Evolutionary conservation across 2,329 filamentous ascomycete species (phyloP), one percentile per base, ranked within the genome.

Genomic region (Cladosporium sp.): DNA sequence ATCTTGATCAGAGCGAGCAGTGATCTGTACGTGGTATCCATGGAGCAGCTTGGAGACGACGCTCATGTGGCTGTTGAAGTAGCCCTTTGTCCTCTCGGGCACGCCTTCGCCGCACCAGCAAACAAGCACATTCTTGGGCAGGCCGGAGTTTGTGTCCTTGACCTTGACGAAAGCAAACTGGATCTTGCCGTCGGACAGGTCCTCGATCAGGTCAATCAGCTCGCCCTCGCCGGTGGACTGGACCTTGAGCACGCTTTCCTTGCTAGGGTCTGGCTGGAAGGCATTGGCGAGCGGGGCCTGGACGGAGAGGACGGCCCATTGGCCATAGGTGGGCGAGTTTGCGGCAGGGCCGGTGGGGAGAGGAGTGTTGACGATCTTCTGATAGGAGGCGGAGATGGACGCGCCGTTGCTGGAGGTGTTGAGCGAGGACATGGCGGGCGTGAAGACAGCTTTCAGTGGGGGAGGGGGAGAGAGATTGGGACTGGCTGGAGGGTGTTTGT

Each of bases 41-140:
- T 97, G 93, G 50, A 99, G 86, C 71, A 97, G 85, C 80, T 97
- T 97, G 68, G 93, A 89, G 44, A 98, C 93, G 57, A 92, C 90
- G 67, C 91, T 89, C 57, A 95, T 83, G 80, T 99, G 94, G 80
- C 93, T 97, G 71, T 92, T 97, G 78, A 99, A 99, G 81, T 98
- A 98, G 70, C 95, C 95, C 81, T 98, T 99, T 68, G 94, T 98
- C 74, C 94, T 86, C 81, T 99, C 95, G n/a, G 95, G 95, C 18
- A 99, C 95, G 72, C 95, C 95, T 76, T 96, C 94, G 71, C 95
- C 95, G 78, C 95, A 99, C 91, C 95, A 99, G 71, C 91, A 93
- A 76, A 99, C 92, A 71, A 99, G 85, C 67, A 96, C 92, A 77
- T 89, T 91, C 83, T 99, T 99, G 59, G 94, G 93, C 18, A 99